Conservation (phyloP, 495 filamentous ascomycete genomes). For the Neurospora tetrasperma region DNA sequence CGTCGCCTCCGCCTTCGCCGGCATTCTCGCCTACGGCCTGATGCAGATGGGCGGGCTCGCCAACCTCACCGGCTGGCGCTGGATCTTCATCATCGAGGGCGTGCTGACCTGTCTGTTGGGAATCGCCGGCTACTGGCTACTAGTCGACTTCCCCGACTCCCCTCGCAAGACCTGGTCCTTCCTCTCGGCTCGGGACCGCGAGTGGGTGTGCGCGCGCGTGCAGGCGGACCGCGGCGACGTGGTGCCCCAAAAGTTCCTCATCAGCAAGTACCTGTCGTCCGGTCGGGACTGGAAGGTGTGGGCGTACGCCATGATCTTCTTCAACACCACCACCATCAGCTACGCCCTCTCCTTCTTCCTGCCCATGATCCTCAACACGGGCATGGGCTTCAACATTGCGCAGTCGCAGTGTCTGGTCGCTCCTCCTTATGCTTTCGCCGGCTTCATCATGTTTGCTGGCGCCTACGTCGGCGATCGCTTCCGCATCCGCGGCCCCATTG, state of each 20-base stretch:
- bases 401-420: slow-evolving; percentile 52
- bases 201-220: slow-evolving; percentile 49
- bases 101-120: slow-evolving; percentile 39
- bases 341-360: slow-evolving; percentile 61
- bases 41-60: slow-evolving; percentile 45
- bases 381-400: slow-evolving; percentile 49
- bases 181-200: slow-evolving; percentile 37
- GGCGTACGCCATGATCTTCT: slow-evolving; percentile 50
- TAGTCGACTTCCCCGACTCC: slow-evolving; percentile 53
- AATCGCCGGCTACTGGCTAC: slow-evolving; percentile 38
- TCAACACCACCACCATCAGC: slow-evolving; percentile 47
- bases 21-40: slow-evolving; percentile 54
- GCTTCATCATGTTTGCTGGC: slow-evolving; percentile 45
- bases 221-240: slow-evolving; percentile 49
- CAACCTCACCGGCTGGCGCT: slow-evolving; percentile 48
- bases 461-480: slow-evolving; percentile 48
- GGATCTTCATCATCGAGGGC: slow-evolving; percentile 56
- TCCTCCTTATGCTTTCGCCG: slow-evolving; percentile 52
- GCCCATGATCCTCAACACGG: slow-evolving; percentile 48
- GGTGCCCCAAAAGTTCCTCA: slow-evolving; percentile 36
- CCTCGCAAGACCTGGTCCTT: slow-evolving; percentile 42
- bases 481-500: slow-evolving; percentile 44
- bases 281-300: slow-evolving; percentile 50
- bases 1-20: slow-evolving; percentile 49
- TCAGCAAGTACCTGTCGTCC: slow-evolving; percentile 39